phyloP scores from a whole-genome alignment of 805 yeast species.

The Candida dajiaensis region DNA sequence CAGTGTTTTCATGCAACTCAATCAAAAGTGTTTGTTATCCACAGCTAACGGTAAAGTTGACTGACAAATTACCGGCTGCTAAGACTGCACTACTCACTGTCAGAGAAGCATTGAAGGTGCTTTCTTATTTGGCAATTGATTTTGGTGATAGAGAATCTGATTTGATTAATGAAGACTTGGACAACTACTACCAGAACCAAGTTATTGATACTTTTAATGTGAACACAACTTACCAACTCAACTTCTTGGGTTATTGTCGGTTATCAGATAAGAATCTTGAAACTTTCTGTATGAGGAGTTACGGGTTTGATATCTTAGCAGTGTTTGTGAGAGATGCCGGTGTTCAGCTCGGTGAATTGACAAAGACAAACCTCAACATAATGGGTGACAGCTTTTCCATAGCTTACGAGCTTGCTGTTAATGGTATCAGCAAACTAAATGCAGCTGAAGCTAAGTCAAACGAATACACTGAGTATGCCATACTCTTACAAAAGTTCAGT shows the following conservation, averaged over 20 bases:
- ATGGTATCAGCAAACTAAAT: conserved; percentile 22
- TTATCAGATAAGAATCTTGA: conserved; percentile 18
- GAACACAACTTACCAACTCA: conserved; percentile 37
- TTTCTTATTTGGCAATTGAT: conserved; percentile 42
- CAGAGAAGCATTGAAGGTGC: conserved; percentile 36
- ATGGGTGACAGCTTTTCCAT: conserved; percentile 37
- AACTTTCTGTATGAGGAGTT: conserved; percentile 29
- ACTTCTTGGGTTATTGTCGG: conserved; percentile 45
- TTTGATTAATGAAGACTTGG: conserved; percentile 17
- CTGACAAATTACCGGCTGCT: conserved; percentile 32
- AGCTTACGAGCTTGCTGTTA: conserved; percentile 32
- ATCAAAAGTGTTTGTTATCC: conserved; percentile 33
- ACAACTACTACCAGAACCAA: conserved; percentile 23
- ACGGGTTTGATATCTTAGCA: conserved; percentile 42
- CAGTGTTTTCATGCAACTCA: conserved; percentile 28
- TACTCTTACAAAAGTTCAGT: conserved; percentile 21
- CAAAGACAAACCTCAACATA: conserved; percentile 33
- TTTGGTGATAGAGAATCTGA: conserved; percentile 27
- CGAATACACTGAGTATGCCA: conserved; percentile 22
- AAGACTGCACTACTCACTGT: conserved; percentile 28
- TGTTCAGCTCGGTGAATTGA: conserved; percentile 35
- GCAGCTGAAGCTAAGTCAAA: conserved; percentile 11
- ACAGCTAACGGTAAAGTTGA: conserved; percentile 35
- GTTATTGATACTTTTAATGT: conserved; percentile 41
- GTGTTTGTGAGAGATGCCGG: conserved; percentile 47